Percentiles rank a stretch among this genome's conserved stretches.
phyloP scores from a whole-genome alignment of 441 rosid species.

The Populus trichocarpa region DNA sequence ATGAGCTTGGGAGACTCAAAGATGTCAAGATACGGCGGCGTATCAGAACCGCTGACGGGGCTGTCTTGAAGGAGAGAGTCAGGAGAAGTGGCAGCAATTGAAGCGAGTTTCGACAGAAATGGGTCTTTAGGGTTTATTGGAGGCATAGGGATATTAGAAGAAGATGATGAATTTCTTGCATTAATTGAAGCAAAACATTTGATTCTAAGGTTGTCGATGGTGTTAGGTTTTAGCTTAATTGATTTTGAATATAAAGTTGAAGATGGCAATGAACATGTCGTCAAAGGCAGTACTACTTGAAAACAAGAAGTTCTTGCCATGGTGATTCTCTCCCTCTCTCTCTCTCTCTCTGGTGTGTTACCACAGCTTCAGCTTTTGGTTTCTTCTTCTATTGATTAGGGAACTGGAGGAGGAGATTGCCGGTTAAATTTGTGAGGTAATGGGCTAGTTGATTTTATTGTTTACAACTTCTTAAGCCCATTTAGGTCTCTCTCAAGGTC shows the following conservation, averaged over 20 bases:
- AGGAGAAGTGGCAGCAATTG: slow-evolving; percentile 55
- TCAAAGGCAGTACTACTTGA: slow-evolving; percentile 33
- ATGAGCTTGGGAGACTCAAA: slow-evolving; percentile 72
- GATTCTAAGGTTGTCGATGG: slow-evolving; percentile 19
- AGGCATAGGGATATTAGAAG: slow-evolving; percentile 57
- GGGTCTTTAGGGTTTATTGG: slow-evolving; percentile 79
- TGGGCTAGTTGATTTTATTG: too few relatives aligned
- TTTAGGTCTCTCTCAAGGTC: too few relatives aligned
- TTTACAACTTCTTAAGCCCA: too few relatives aligned
- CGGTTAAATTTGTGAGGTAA: background rate
- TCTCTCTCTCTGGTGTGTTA: background rate
- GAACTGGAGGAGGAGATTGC: background rate
- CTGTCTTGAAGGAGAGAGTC: slow-evolving; percentile 43
- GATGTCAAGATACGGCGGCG: slow-evolving; percentile 69
- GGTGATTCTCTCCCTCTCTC: background rate
- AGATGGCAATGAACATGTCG: slow-evolving; percentile 29
- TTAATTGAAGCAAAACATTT: slow-evolving; percentile 22
- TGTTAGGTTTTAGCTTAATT: slow-evolving; percentile 22
- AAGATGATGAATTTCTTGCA: slow-evolving; percentile 33
- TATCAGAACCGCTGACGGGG: slow-evolving; percentile 31
- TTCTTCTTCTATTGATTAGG: background rate
- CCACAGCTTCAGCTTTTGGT: background rate
- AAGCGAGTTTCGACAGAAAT: slow-evolving; percentile 58
- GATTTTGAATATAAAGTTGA: slow-evolving; percentile 27
- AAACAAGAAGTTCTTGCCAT: slow-evolving; percentile 45